A percentile compares a stretch with the other conserved stretches of the same genome.
Evolutionary conservation across 805 yeast species (phyloP).

Genomic region (Saturnispora saitoi): DNA sequence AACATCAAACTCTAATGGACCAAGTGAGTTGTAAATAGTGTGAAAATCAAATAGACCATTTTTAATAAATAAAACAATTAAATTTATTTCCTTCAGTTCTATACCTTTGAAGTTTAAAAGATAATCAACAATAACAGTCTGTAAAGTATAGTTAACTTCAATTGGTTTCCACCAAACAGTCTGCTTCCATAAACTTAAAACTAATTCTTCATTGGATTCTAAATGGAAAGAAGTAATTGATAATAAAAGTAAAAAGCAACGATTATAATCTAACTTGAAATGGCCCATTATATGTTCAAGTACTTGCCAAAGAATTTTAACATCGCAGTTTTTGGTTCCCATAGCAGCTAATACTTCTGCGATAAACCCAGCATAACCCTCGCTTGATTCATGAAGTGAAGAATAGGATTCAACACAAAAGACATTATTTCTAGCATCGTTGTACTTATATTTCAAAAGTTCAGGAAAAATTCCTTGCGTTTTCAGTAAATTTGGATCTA

Average conservation of each 20-base stretch:
- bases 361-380: conserved; percentile 65
- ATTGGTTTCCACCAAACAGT: conserved; percentile 54
- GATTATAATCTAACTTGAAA: conserved; percentile 63
- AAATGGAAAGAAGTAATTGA: conserved; percentile 42
- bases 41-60: conserved; percentile 60
- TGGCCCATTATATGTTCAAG: conserved; percentile 61
- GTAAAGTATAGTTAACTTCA: conserved; percentile 16
- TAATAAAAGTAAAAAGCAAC: conserved; percentile 56
- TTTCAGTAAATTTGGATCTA: conserved; percentile 22
- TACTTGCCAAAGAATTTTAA: conserved; percentile 37
- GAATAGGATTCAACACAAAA: conserved; percentile 37
- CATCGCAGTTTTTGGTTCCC: conserved; percentile 19
- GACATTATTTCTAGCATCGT: conserved; percentile 24
- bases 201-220: conserved; percentile 36
- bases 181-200: conserved; percentile 39
- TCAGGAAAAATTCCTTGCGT: conserved; percentile 24
- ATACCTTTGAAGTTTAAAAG: conserved; percentile 18
- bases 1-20: conserved; percentile 34
- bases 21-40: conserved; percentile 46
- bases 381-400: conserved; percentile 62
- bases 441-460: conserved; percentile 22
- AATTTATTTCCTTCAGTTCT: conserved; percentile 17
- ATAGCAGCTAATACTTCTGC: conserved; percentile 39
- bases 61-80: conserved; percentile 52
- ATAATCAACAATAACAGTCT: conserved; percentile 18